Base-by-base conservation (phyloP, 148 eudicot genomes). In the Persicaria maculosa region DNA sequence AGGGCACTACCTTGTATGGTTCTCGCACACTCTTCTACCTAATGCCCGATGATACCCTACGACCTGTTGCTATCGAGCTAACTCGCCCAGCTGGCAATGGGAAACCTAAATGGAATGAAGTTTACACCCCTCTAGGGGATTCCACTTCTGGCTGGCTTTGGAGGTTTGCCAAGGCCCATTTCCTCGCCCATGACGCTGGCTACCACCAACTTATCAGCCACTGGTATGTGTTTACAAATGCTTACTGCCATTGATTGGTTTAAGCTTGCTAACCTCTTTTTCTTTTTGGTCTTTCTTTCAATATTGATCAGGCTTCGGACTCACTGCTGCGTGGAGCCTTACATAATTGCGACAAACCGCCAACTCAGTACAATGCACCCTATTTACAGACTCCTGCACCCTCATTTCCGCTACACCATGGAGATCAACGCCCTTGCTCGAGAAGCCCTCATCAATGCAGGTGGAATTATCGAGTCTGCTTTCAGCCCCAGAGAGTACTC, bases 371-470 rank as follows among this genome's bases (percentile, higher is more conserved):
- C 87, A 9, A 77, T 88, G 87, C 98, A 93, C 77, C 98, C 98
- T 0, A 93, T 93, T 20, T 81, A 81, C 62, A 85, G 86, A 72
- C 85, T 93, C 8, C 8, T 93, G 80, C 82, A 80, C 48, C 98
- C 97, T 81, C 88, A 93, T 80, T 83, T 89, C 1, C 90, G 98
- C 1, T 93, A 88, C 85, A 93, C 98, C 6, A 88, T 93, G 97
- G 97, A 91, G 88, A 93, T 93, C 71, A 93, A 93, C 79, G 88
- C 91, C 59, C 83, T 91, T 50, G 98, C 94, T 69, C 84, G 98
- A 43, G 77, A 86, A 78, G 82, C 91, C 52, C 85, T 93, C n/a
- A 82, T 93, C 7, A 91, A 87, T 53, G 92, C 84, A 0, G 72
- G 50, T 17, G 97, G 98, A 8, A 85, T 84, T 10, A 93, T 93